Evolutionary conservation across 768 basidiomycete genomes (phyloP), one percentile per base, ranked within the genome.

Genomic region (Fomitopsis pulvina): DNA sequence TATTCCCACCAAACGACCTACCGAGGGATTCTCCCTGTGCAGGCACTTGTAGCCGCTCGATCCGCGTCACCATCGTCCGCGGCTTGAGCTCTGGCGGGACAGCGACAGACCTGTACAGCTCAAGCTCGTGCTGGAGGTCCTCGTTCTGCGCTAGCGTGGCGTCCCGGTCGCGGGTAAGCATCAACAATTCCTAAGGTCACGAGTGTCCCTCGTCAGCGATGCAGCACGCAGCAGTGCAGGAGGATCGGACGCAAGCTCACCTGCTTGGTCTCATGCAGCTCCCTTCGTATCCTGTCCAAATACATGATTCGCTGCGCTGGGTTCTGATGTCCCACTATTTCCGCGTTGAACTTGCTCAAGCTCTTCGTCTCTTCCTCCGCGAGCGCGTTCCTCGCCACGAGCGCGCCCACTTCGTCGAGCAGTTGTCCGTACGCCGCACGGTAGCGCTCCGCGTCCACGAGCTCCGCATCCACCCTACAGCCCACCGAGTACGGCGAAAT

Each of bases 251-350:
- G 20, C 3, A 41, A 24, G 68, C 83, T 52, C 53, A 89, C 92
- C 66, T 89, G 86, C 65, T 91, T 92, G 4, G 78, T 74, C 48
- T 90, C 83, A 2, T 88, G 80, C 43, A 94, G 68, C 62, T 95
- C 92, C 49, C 76, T 71, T 29, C 92, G 76, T 46, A 96, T 80
- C 47, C 82, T 76, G 51, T 94, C 93, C 14, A 96, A 81, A 57
- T 95, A 94, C 63, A 82, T 72, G 58, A 96, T 92, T 52, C 82
- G 79, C 65, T 95, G 92, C 1, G 81, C 80, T 8, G 88, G 87
- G 60, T 94, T 93, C 28, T 77, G 75, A 61, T 94, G 92, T 0
- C 89, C 81, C 16, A 92, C 69, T 51, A 95, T 86, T 62, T 92
- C 82, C 0, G 89, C 87, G 55, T 94, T 94, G 68, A 91, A 85